Evolutionary conservation across 2,329 filamentous ascomycete species (phyloP).

Genomic region (Diaporthe australafricana): DNA sequence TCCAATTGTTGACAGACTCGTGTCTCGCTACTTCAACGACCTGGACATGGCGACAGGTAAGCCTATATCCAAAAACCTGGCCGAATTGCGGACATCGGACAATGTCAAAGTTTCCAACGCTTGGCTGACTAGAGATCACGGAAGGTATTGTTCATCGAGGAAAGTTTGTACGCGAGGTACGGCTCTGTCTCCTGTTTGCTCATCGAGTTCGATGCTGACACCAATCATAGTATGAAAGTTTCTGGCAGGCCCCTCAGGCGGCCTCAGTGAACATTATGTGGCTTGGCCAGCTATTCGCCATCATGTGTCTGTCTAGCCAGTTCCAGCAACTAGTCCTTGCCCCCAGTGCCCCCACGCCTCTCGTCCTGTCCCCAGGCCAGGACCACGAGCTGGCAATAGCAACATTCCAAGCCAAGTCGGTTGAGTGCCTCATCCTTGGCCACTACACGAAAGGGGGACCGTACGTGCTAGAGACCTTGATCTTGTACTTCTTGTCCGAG

Average conservation of each 20-base stretch:
- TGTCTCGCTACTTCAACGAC: constrained; percentile 52
- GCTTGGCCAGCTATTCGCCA: constrained; percentile 59
- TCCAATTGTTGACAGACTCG: constrained; percentile 47
- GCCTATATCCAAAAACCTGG: background rate
- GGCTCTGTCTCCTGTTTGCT: constrained; percentile 10
- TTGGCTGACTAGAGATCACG: background rate
- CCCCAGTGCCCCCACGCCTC: background rate
- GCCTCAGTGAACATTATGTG: constrained; percentile 52
- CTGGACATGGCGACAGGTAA: constrained; percentile 45
- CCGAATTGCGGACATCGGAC: background rate
- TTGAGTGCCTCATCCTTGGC: constrained; percentile 52
- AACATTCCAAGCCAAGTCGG: constrained; percentile 45
- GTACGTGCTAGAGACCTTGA: constrained; percentile 53
- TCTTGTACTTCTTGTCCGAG: constrained; percentile 50
- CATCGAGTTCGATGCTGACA: background rate
- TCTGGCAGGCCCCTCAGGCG: constrained; percentile 53
- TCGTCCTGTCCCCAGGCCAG: background rate
- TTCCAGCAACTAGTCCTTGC: constrained; percentile 37
- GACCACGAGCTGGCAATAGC: background rate
- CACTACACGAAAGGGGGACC: constrained; percentile 56
- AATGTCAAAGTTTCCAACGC: background rate
- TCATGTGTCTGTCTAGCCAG: constrained; percentile 54
- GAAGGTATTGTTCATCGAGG: constrained; percentile 45
- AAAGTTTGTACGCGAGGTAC: constrained; percentile 47
- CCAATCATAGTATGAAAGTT: constrained; percentile 52